Evolutionary conservation across 1,284 basidiomycete genomes (phyloP).

Genomic region (Hypsizygus ulmarius): DNA sequence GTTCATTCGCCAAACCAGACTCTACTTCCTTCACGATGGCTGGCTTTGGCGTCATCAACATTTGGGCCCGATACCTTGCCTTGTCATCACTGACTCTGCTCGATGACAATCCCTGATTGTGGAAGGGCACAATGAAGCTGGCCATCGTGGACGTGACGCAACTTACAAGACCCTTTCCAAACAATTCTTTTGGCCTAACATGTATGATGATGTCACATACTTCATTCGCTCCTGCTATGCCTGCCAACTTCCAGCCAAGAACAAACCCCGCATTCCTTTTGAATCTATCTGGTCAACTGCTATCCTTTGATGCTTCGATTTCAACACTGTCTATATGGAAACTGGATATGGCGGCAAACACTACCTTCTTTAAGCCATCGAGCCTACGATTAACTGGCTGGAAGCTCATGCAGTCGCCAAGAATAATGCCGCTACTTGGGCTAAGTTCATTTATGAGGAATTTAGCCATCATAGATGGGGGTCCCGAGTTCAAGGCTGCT

Average conservation of each 20-base stretch:
- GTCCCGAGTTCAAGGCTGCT: slow-evolving; percentile 28
- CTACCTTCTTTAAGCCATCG: slow-evolving; percentile 28
- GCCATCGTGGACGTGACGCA: slow-evolving; percentile 28
- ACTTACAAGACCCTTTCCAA: slow-evolving; percentile 23
- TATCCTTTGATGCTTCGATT: slow-evolving; percentile 23
- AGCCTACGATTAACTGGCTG: slow-evolving; percentile 23
- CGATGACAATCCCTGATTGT: slow-evolving; percentile 16
- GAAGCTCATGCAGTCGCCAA: slow-evolving; percentile 23
- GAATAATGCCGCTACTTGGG: slow-evolving; percentile 19
- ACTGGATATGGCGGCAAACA: slow-evolving; percentile 17
- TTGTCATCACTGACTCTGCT: slow-evolving; percentile 14
- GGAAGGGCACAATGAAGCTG: slow-evolving; percentile 19
- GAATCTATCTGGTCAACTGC: slow-evolving; percentile 22
- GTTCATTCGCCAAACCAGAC: too few species aligned
- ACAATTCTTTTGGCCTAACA: slow-evolving; percentile 28
- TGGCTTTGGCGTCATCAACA: slow-evolving; percentile 15
- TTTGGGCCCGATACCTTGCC: slow-evolving; percentile 8
- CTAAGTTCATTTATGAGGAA: slow-evolving; percentile 30
- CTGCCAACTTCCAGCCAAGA: slow-evolving; percentile 25
- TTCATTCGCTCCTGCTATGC: slow-evolving; percentile 31
- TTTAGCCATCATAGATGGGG: slow-evolving; percentile 30
- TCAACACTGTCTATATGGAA: slow-evolving; percentile 32
- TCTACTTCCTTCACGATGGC: slow-evolving; percentile 10
- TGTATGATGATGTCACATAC: slow-evolving; percentile 27
- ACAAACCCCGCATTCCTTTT: slow-evolving; percentile 18